Evolutionary conservation across 2,329 filamentous ascomycete species (phyloP).

Genomic region (Alternaria sp.): DNA sequence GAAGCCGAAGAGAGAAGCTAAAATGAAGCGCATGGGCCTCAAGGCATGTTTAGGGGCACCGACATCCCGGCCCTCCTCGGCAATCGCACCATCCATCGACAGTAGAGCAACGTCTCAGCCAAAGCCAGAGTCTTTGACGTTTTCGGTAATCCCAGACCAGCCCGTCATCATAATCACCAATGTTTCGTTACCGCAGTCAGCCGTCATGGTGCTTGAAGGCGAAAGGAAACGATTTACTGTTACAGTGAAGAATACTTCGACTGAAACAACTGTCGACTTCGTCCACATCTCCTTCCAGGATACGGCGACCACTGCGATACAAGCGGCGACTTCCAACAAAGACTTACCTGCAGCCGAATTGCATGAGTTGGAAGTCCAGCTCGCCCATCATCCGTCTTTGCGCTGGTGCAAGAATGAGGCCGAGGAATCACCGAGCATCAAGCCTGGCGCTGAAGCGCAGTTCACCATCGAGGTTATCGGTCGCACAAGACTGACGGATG

Average conservation of each 20-base stretch:
- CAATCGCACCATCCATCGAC: slow-evolving; percentile 33
- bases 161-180: slow-evolving; percentile 78
- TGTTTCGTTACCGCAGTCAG: slow-evolving; percentile 80
- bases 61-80: slow-evolving; percentile 51
- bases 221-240: slow-evolving; percentile 80
- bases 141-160: slow-evolving; percentile 81
- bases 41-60: slow-evolving; percentile 55
- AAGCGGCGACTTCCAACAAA: slow-evolving; percentile 75
- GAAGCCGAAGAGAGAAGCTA: slow-evolving; percentile 71
- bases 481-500: slow-evolving; percentile 81
- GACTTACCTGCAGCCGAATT: slow-evolving; percentile 79
- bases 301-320: slow-evolving; percentile 79
- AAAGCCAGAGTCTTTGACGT: slow-evolving; percentile 56
- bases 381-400: slow-evolving; percentile 72
- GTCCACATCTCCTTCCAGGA: slow-evolving; percentile 89
- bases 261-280: slow-evolving; percentile 75
- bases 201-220: slow-evolving; percentile 91
- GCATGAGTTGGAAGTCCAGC: slow-evolving; percentile 83
- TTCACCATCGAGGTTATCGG: slow-evolving; percentile 87
- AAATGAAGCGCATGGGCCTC: slow-evolving; percentile 78
- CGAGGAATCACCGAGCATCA: slow-evolving; percentile 63
- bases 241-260: slow-evolving; percentile 78
- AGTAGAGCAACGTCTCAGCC: slow-evolving; percentile 32
- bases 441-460: slow-evolving; percentile 69
- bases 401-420: slow-evolving; percentile 56